A percentile compares a stretch with the other conserved stretches of the same genome.
These are phyloP conservation scores for Fusarium fracticaudum DNA, from an alignment of 2,329 filamentous ascomycete species.

Conservation along the genomic window DNA sequence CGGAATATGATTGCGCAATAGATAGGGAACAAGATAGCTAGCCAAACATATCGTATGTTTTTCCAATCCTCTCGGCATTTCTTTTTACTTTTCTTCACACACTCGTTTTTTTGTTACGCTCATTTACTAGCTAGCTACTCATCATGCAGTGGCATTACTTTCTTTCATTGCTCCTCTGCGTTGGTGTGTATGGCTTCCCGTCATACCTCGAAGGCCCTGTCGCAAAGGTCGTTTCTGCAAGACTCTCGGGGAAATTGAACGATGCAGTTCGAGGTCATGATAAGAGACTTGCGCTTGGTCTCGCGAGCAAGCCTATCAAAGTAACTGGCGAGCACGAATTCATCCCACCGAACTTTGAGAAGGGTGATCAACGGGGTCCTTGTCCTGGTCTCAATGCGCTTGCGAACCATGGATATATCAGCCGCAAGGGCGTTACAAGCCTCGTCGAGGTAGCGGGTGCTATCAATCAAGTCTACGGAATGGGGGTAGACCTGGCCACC, in stretches of 20 bases:
- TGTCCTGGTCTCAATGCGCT: constrained; percentile 51
- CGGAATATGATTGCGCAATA: background rate
- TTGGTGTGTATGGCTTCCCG: background rate
- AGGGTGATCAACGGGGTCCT: constrained; percentile 40
- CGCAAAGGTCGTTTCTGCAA: background rate
- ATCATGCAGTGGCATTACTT: constrained; percentile 11
- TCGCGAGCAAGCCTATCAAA: background rate
- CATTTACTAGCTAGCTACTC: background rate
- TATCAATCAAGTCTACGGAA: constrained; percentile 23
- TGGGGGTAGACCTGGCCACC: constrained; percentile 6
- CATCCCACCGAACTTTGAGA: constrained; percentile 38
- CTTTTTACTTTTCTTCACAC: background rate
- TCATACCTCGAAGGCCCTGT: background rate
- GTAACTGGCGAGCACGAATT: constrained; percentile 37
- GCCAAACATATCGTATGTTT: constrained; percentile 1
- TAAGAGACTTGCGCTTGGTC: background rate
- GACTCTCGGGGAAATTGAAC: background rate
- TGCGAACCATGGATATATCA: constrained; percentile 51
- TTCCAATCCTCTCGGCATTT: constrained; percentile 4
- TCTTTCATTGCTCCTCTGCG: background rate
- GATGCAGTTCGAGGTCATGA: background rate
- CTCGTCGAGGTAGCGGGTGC: constrained; percentile 19
- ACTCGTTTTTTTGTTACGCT: background rate
- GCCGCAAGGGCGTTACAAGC: constrained; percentile 29
- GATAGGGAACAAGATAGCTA: background rate